These are phyloP conservation scores for Hypoxylon rickii DNA, from an alignment of 495 filamentous ascomycete species.

Conservation along the genomic window DNA sequence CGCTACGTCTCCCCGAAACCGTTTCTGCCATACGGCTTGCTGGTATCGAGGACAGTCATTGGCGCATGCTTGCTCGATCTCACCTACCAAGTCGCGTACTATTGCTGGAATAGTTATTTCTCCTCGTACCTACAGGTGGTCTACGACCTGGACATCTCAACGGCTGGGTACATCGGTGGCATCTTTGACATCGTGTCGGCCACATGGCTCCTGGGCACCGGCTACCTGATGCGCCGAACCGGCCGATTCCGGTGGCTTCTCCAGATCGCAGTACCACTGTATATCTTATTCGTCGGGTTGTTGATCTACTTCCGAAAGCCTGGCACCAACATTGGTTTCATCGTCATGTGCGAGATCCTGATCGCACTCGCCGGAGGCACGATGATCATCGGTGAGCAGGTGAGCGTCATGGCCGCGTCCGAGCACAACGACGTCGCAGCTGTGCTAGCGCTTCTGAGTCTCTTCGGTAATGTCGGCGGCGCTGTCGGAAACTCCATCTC, in stretches of 20 bases:
- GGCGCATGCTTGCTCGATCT: slow-evolving; percentile 57
- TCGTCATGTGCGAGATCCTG: slow-evolving; percentile 70
- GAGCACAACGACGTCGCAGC: slow-evolving; percentile 61
- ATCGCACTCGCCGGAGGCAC: neutral
- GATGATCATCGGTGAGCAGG: slow-evolving; percentile 35
- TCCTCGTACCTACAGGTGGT: slow-evolving; percentile 60
- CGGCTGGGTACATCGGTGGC: slow-evolving; percentile 52
- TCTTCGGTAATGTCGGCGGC: slow-evolving; percentile 59
- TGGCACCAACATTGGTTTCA: slow-evolving; percentile 54
- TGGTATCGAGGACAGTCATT: slow-evolving; percentile 57
- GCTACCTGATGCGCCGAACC: slow-evolving; percentile 50
- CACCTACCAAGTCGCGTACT: slow-evolving; percentile 52
- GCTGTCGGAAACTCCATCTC: slow-evolving; percentile 59
- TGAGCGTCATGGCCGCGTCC: slow-evolving; percentile 60
- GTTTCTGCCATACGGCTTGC: slow-evolving; percentile 56
- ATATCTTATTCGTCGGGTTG: slow-evolving; percentile 62
- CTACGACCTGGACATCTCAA: slow-evolving; percentile 48
- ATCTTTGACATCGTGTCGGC: slow-evolving; percentile 50
- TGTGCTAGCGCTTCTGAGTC: slow-evolving; percentile 56
- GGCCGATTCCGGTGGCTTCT: slow-evolving; percentile 53
- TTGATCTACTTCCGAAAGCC: slow-evolving; percentile 66
- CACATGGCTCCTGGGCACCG: slow-evolving; percentile 51
- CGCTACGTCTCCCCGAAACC: slow-evolving; percentile 56
- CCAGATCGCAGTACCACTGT: slow-evolving; percentile 56
- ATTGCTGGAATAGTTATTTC: slow-evolving; percentile 59